These are phyloP conservation scores for Zygosaccharomyces sapae DNA, from an alignment of 1,139 yeast species.

Conservation along the genomic window DNA sequence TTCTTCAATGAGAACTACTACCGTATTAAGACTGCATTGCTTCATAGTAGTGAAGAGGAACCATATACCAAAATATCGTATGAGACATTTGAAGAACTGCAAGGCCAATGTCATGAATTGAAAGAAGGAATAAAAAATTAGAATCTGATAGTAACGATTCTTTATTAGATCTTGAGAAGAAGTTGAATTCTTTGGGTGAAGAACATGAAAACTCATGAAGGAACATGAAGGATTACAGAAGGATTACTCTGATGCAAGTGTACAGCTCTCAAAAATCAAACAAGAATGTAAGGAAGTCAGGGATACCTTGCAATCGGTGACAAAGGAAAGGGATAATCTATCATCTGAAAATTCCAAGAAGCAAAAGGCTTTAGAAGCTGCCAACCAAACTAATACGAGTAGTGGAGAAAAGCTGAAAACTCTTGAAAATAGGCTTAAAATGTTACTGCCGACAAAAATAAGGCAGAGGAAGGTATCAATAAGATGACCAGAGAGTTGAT, in stretches of 20 bases:
- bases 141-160: constrained; percentile 12
- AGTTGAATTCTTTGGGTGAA: constrained; percentile 17
- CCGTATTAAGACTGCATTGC: constrained; percentile 66
- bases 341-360: constrained; percentile 8
- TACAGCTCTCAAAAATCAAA: constrained; percentile 9
- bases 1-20: constrained; percentile 66
- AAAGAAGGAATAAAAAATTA: constrained; percentile 33
- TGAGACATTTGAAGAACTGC: constrained; percentile 59
- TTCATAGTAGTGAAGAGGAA: constrained; percentile 68
- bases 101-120: constrained; percentile 35
- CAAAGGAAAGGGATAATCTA: constrained; percentile 16
- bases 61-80: constrained; percentile 65
- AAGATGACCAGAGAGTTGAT: constrained; percentile 84
- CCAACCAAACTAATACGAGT: constrained; percentile 8
- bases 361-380: constrained; percentile 10
- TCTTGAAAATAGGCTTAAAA: constrained; percentile 21
- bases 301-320: constrained; percentile 12
- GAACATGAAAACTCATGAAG: constrained; percentile 21
- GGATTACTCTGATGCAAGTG: constrained; percentile 10
- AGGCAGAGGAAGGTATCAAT: constrained; percentile 82
- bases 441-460: constrained; percentile 45
- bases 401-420: constrained; percentile 13
- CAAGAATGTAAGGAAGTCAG: constrained; percentile 13
- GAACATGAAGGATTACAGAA: constrained; percentile 13
- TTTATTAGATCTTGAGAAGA: constrained; percentile 13